Conservation (phyloP, 768 basidiomycete genomes). For the Amanita thiersii region DNA sequence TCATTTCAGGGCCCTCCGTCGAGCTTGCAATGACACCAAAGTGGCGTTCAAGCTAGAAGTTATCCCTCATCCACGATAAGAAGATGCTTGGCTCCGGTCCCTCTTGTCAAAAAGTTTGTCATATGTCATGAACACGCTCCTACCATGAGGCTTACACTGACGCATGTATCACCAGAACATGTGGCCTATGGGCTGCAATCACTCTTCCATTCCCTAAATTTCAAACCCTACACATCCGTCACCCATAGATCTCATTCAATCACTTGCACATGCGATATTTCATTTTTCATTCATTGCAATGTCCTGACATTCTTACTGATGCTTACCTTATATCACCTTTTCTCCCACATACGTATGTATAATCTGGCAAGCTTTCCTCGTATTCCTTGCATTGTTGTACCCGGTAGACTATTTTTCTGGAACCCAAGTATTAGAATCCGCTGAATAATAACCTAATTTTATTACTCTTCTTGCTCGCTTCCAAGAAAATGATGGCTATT, state of each 20-base stretch:
- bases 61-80: slow-evolving; percentile 24
- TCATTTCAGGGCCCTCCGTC: slow-evolving; percentile 65
- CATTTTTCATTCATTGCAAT: not conserved
- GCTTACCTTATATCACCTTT: not conserved
- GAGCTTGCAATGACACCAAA: slow-evolving; percentile 63
- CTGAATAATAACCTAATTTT: no score
- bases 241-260: not conserved
- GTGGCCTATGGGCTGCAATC: not conserved
- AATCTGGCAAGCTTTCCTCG: not conserved
- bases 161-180: not conserved
- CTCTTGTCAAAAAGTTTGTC: slow-evolving; percentile 2
- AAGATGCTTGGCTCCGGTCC: not conserved
- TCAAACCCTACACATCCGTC: not conserved
- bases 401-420: not conserved
- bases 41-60: slow-evolving; percentile 72
- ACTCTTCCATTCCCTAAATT: not conserved
- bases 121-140: slow-evolving; percentile 2
- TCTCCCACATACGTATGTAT: not conserved
- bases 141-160: slow-evolving; percentile 5
- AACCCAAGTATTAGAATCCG: not conserved
- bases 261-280: not conserved
- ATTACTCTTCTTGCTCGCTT: no score
- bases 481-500: no score
- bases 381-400: not conserved
- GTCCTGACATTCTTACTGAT: not conserved